Conservation (phyloP, 352 stramenopile genomes). For the Phytophthora melonis region DNA sequence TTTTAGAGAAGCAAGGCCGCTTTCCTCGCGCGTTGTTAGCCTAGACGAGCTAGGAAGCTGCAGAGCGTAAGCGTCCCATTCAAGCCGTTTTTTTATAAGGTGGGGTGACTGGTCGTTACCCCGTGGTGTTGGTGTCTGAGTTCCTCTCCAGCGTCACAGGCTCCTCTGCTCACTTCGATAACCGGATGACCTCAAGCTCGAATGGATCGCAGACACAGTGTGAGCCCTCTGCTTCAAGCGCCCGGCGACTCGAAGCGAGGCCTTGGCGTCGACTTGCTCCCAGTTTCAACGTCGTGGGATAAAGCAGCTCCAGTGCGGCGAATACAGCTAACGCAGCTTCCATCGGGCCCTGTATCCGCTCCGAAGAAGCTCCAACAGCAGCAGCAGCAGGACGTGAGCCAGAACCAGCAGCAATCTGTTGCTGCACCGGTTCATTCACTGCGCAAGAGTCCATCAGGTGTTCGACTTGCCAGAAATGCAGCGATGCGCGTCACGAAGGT, state of each 20-base stretch:
- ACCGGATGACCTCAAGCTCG: conserved; percentile 13
- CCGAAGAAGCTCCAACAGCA: conserved; percentile 29
- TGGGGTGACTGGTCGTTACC: conserved; percentile 33
- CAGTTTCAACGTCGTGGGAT: conserved; percentile 11
- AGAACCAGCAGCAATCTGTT: conserved; percentile 25
- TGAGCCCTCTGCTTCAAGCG: background rate
- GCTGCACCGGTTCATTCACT: conserved; percentile 2
- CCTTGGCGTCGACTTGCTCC: background rate
- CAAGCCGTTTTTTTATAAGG: conserved; percentile 34
- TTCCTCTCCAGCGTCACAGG: background rate
- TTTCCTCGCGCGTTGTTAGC: conserved; percentile 12
- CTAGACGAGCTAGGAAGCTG: conserved; percentile 17
- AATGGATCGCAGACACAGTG: conserved; percentile 29
- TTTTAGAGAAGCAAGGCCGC: conserved; percentile 32
- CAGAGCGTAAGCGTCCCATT: conserved; percentile 22
- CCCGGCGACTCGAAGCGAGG: conserved; percentile 13
- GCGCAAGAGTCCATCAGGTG: background rate
- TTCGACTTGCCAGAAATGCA: conserved; percentile 5
- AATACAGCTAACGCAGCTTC: conserved; percentile 17
- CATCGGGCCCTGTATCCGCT: conserved; percentile 8
- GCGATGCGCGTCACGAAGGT: conserved; percentile 43
- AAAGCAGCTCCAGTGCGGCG: conserved; percentile 19
- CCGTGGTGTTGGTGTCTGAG: conserved; percentile 1
- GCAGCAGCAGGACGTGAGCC: conserved; percentile 19
- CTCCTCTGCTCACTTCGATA: background rate